phyloP scores from a whole-genome alignment of 2,329 filamentous ascomycete species.

The Bipolaris cookei region DNA sequence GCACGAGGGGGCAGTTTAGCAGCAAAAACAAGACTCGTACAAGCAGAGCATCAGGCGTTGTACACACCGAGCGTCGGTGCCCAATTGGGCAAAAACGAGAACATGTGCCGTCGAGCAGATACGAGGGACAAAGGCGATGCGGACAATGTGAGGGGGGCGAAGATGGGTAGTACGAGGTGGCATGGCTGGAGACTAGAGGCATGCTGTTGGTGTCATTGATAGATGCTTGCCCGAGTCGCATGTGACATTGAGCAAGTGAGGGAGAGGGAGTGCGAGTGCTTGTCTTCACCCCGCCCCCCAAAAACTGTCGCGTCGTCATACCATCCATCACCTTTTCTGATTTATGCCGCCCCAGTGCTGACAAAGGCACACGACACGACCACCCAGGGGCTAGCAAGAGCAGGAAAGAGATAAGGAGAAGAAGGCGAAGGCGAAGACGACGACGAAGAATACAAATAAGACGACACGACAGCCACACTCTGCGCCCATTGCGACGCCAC shows the following conservation, averaged over 20 bases:
- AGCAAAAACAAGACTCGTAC: constrained; percentile 17
- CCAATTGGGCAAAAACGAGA: constrained; percentile 25
- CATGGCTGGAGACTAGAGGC: background rate
- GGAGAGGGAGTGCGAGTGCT: background rate
- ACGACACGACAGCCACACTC: background rate
- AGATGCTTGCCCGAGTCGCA: background rate
- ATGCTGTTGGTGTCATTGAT: background rate
- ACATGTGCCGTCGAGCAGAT: constrained; percentile 24
- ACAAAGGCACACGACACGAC: constrained; percentile 6
- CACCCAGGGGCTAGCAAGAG: background rate
- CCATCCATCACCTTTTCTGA: constrained; percentile 6
- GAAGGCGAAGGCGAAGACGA: background rate
- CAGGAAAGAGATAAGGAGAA: background rate
- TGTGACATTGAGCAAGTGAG: background rate
- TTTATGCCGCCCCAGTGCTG: background rate
- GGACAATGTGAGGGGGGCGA: background rate
- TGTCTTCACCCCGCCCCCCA: constrained; percentile 11
- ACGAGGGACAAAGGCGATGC: constrained; percentile 1
- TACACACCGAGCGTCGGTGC: constrained; percentile 25
- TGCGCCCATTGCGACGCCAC: constrained; percentile 18
- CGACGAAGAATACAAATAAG: background rate
- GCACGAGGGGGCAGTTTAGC: constrained; percentile 9
- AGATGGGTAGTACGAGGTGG: background rate
- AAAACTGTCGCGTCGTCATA: constrained; percentile 21
- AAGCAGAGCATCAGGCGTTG: constrained; percentile 21